Evolutionary conservation across 1,284 basidiomycete genomes (phyloP), one percentile per base, ranked within the genome.

Genomic region (Erythrobasidium hasegawianum): DNA sequence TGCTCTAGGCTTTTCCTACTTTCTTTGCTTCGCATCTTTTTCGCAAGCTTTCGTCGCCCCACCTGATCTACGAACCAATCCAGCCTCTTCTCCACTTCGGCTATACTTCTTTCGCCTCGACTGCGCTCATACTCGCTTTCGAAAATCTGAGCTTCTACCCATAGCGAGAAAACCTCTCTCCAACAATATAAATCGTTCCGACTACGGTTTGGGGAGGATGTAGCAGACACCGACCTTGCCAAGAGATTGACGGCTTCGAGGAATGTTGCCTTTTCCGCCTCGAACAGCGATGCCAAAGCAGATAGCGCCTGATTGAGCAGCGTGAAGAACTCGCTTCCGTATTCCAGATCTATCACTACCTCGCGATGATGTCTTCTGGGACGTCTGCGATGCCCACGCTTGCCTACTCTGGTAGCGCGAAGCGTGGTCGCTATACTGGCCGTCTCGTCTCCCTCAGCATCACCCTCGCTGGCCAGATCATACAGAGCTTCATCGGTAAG

Each of bases 91-190:
- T 95, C 90, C 2, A 85, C 83, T 69, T 92, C 88, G 60, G 89
- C 81, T 49, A 78, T 83, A 4, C 87, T 77, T 22, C 82, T 82
- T 24, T 94, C 90, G 1, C 91, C 91, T 7, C 87, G 78, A 67
- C 83, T 81, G 1, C 82, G 78, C 76, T 96, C 93, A n/a, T 82
- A 78, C 29, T 85, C 78, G 52, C 84, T 85, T 76, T 95, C 91
- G 72, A 96, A 97, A 5, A 97, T 86, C 74, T 95, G 87, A 1
- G 85, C 80, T 72, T 97, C 91, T 58, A 90, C 81, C 79, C 95
- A 97, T 1, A 95, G 79, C 56, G 86, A 84, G 74, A 97, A 96
- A 38, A 97, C 88, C 77, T 91, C 86, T 38, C 94, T 81, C 94
- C 94, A 97, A 2, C 85, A 84, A 74, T 91, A 93, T n/a, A 97